Base-by-base conservation (phyloP, 2,329 filamentous ascomycete species). In the Sporothrix pseudoabietina region DNA sequence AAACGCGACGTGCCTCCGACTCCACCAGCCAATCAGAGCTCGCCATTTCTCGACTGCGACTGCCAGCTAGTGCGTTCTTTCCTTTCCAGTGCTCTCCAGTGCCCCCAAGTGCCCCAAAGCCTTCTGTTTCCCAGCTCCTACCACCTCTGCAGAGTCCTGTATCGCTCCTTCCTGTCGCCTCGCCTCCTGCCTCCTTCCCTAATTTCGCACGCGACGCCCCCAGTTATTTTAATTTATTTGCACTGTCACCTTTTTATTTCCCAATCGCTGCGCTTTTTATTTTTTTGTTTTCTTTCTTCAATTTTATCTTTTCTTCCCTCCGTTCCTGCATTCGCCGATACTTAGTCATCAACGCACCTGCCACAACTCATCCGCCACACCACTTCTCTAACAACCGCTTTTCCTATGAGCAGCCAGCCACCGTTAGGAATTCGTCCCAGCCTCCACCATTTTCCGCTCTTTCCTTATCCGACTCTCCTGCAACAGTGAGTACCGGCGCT, bases 1-100 rank as follows among this genome's bases (percentile, higher is more conserved):
- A 76, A 77, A 74, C 75, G 76, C 72, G 75, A 77, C 76, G 74
- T 75, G 72, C 41, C 74, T 55, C 49, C 52, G 16, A 52, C 65
- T 65, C 69, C 73, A 39, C 61, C 74, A 54, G 22, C 76, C 75
- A 76, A 77, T 75, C 76, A 77, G 35, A 35, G 22, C 22, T 57
- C 63, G 4, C 57, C 19, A 14, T 47, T 44, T 41, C 71, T 54
- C 32, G 49, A 26, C 55, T 59, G 30, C 41, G 19, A 30, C 59
- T 59, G 72, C 72, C 71, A 68, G 71, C 72, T 72, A 73, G 72
- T 69, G 69, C 66, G 32, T 52, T 61, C 41, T 39, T 16, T 69
- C 55, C 47, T 26, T 47, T 65, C 14, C 59, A 49, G 44, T 57
- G 52, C 44, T 5, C 26, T 41, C 4, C 26, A 32, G 10, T 14